Conservation (phyloP, 106 monocot species). For the Allium sativum region DNA sequence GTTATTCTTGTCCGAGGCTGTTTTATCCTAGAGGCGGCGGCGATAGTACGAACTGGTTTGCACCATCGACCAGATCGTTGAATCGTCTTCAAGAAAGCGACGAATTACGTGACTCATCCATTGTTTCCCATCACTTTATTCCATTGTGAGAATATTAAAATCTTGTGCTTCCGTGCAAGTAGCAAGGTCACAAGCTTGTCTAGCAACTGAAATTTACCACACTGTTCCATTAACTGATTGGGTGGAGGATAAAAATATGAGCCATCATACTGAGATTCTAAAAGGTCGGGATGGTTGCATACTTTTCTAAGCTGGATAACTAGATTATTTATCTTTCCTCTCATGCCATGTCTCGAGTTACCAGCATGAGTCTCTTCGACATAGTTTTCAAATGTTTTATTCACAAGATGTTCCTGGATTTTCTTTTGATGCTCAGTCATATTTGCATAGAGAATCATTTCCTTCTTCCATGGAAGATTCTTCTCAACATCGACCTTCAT, state of each 20-base stretch:
- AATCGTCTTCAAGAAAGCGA: too few relatives aligned
- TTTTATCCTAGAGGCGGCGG: too few relatives aligned
- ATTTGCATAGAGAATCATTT: constrained; percentile 91
- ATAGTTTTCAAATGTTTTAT: constrained; percentile 69
- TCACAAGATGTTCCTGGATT: constrained; percentile 63
- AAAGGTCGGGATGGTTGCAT: constrained; percentile 90
- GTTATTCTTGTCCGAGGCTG: too few relatives aligned
- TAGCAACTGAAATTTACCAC: constrained; percentile 80
- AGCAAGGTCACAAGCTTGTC: constrained; percentile 56
- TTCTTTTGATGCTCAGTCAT: constrained; percentile 84
- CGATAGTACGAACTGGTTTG: too few relatives aligned
- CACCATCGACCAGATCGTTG: too few relatives aligned
- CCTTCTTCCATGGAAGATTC: constrained; percentile 88
- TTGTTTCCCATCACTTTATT: constrained; percentile 79
- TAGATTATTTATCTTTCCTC: constrained; percentile 66
- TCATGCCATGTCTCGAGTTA: constrained; percentile 44
- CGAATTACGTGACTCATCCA: too few relatives aligned
- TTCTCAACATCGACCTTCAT: constrained; percentile 92
- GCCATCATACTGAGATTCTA: constrained; percentile 53
- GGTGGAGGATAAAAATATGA: constrained; percentile 64
- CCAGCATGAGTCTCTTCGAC: constrained; percentile 24
- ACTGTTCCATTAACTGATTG: constrained; percentile 56
- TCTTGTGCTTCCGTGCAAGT: constrained; percentile 76
- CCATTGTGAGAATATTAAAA: constrained; percentile 58
- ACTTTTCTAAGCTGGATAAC: constrained; percentile 78